Evolutionary conservation across 139 green algal genomes (phyloP).

Genomic region (Pleodorina starrii): DNA sequence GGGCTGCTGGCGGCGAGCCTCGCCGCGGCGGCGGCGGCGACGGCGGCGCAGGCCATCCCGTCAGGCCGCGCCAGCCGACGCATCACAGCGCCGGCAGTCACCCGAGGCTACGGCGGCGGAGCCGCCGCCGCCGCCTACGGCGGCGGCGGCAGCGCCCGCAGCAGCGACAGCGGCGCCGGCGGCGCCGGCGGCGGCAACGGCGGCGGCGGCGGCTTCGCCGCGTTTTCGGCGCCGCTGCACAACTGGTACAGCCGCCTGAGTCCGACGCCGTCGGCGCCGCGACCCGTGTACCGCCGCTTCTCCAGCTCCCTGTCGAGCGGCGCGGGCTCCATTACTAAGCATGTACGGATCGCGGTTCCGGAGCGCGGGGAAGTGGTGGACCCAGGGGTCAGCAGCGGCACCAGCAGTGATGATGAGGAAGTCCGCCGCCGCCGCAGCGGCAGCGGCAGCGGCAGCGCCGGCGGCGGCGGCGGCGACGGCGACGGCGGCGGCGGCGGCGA

Average conservation of each 20-base stretch:
- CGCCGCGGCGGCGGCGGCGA: background rate
- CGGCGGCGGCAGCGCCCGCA: background rate
- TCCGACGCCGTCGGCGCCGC: background rate
- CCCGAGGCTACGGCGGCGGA: background rate
- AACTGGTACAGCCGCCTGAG: background rate
- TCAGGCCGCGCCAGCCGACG: background rate
- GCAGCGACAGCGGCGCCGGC: background rate
- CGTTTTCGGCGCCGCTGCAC: background rate
- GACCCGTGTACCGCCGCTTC: background rate
- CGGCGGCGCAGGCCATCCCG: background rate
- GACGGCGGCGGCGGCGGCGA: background rate
- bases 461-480: background rate
- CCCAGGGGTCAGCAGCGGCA: constrained; percentile 35
- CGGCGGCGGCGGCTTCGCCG: background rate
- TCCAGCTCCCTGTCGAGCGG: background rate
- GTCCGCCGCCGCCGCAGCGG: background rate
- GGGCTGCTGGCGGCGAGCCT: background rate
- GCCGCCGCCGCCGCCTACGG: background rate
- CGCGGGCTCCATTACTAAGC: background rate
- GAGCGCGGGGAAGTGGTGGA: constrained; percentile 24
- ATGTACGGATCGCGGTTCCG: constrained; percentile 44
- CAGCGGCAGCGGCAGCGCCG: background rate
- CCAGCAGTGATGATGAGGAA: background rate
- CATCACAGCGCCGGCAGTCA: background rate
- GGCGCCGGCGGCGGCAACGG: background rate